Conservation (phyloP, 2,329 filamentous ascomycete species). For the Hymenoscyphus infarciens region DNA sequence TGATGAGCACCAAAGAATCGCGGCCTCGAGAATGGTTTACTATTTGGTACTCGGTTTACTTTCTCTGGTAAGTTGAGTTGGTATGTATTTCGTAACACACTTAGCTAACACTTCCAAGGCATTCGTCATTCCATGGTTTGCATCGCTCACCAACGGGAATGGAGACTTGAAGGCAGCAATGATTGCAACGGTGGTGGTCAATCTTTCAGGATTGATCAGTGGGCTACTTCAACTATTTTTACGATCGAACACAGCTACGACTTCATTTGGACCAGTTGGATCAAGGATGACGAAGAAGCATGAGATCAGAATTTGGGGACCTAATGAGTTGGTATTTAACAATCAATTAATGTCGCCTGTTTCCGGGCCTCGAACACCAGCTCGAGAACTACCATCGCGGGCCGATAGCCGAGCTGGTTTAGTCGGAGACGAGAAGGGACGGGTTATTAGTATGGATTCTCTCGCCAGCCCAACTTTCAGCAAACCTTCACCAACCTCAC, state of each 20-base stretch:
- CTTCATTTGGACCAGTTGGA: slow-evolving; percentile 50
- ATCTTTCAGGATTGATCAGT: slow-evolving; percentile 62
- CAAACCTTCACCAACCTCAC: slow-evolving; percentile 14
- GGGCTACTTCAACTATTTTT: slow-evolving; percentile 65
- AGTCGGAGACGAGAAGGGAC: slow-evolving; percentile 26
- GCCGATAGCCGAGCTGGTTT: slow-evolving; percentile 26
- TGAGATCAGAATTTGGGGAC: slow-evolving; percentile 45
- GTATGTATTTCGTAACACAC: slow-evolving; percentile 14
- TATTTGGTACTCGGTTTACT: slow-evolving; percentile 54
- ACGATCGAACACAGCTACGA: slow-evolving; percentile 57
- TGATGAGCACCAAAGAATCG: slow-evolving; percentile 56
- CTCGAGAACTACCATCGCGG: slow-evolving; percentile 16
- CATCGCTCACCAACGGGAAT: slow-evolving; percentile 49
- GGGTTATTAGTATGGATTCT: slow-evolving; percentile 26
- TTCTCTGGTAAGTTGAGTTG: slow-evolving; percentile 52
- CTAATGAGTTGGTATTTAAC: slow-evolving; percentile 36
- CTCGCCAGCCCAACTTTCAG: slow-evolving; percentile 16
- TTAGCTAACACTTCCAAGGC: slow-evolving; percentile 41
- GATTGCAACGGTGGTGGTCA: slow-evolving; percentile 62
- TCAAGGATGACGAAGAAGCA: slow-evolving; percentile 47
- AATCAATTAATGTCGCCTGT: slow-evolving; percentile 31
- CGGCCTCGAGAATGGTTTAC: slow-evolving; percentile 67
- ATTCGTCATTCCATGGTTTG: slow-evolving; percentile 62
- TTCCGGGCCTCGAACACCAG: slow-evolving; percentile 20
- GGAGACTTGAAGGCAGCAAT: slow-evolving; percentile 52